Evolutionary conservation across 768 basidiomycete genomes (phyloP).

Genomic region (Cyathus striatus): DNA sequence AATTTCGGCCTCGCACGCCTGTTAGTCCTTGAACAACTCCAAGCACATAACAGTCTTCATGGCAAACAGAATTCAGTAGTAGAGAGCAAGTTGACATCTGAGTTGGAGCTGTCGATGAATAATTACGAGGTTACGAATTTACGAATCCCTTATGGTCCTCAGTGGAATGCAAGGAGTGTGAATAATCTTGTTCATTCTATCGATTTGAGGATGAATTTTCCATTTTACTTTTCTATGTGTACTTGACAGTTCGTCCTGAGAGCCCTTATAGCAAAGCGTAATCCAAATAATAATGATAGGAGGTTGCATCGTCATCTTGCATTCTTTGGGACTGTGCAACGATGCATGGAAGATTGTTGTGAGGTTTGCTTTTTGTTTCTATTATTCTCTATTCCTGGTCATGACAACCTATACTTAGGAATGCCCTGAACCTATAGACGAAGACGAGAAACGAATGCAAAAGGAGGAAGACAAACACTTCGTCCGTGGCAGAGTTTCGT

Average conservation of each 20-base stretch:
- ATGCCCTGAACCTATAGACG: conserved; percentile 50
- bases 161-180: no score
- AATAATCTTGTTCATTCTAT: conserved; percentile 50
- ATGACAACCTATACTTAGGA: conserved; percentile 22
- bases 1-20: conserved; percentile 59
- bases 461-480: conserved; percentile 48
- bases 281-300: neutral
- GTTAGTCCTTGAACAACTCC: conserved; percentile 55
- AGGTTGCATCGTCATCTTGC: conserved; percentile 56
- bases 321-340: conserved; percentile 54
- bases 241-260: no score
- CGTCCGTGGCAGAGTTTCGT: conserved; percentile 50
- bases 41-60: conserved; percentile 18
- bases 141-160: conserved; percentile 48
- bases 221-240: no score
- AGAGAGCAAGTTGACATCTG: conserved; percentile 51
- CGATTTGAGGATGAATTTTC: conserved; percentile 59
- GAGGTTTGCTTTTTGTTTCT: conserved; percentile 32
- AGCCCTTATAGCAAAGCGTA: conserved; percentile 37
- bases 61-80: conserved; percentile 27
- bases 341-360: conserved; percentile 59
- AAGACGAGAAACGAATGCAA: conserved; percentile 49
- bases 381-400: neutral
- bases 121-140: conserved; percentile 43
- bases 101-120: no score